Base-by-base conservation (phyloP, 495 filamentous ascomycete species). In the Hypoxylon trugodes region DNA sequence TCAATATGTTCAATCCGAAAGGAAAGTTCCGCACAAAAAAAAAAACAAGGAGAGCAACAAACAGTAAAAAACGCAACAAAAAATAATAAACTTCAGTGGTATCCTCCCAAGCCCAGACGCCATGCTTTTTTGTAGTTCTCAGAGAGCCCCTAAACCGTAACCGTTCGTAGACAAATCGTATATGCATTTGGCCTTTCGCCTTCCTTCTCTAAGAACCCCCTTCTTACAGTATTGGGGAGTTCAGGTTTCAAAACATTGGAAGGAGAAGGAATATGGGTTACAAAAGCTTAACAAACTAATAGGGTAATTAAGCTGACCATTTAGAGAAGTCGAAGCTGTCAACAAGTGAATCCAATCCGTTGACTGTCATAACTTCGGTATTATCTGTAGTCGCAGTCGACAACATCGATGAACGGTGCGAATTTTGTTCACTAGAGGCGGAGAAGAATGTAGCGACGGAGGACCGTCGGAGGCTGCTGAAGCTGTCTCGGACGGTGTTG, bases 251-350 rank as follows among this genome's bases (percentile, higher is more conserved):
- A 49, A 6, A 18, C n/a, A n/a, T n/a, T n/a, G n/a, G n/a, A n/a
- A n/a, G n/a, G n/a, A n/a, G n/a, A n/a, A n/a, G n/a, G n/a, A n/a
- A n/a, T n/a, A n/a, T n/a, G n/a, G n/a, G n/a, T n/a, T n/a, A n/a
- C n/a, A n/a, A n/a, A n/a, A n/a, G n/a, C n/a, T n/a, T n/a, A n/a
- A 13, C 16, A 35, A 18, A 43, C 6, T 37, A n/a, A 26, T 22
- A 33, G 16, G 10, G 3, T 13, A 6, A 3, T 48, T 55, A 61
- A 7, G 47, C 26, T 6, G 64, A 67, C 86, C 86, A 88, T 67
- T 81, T 79, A 0, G 85, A 87, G 61, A 87, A 88, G 69, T 88
- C 85, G 36, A 87, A 72, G 56, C 77, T 79, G 6, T 84, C 80
- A 19, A 84, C 74, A 33, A 86, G 46, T 22, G 77, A 72, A 50